These are phyloP conservation scores for Esteya vermicola DNA, from an alignment of 2,329 filamentous ascomycete species.

Conservation along the genomic window DNA sequence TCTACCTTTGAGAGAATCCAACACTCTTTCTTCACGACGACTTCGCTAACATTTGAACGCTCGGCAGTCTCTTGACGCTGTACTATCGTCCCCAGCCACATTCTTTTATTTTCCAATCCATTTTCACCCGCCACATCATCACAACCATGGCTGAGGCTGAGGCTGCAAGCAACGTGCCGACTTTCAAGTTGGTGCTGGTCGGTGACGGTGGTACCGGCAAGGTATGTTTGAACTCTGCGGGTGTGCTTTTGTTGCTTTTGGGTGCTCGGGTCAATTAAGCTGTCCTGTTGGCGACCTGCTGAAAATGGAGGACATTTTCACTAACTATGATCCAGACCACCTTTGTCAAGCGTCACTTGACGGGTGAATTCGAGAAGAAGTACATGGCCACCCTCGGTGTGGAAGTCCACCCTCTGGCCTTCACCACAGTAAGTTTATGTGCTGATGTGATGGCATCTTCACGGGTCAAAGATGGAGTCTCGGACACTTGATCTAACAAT, in stretches of 20 bases:
- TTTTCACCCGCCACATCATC: slow-evolving; percentile 1
- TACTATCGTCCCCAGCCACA: too few relatives aligned
- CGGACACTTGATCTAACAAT: not conserved
- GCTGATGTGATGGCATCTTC: slow-evolving; percentile 6
- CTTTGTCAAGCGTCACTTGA: slow-evolving; percentile 99
- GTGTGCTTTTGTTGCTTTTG: too few relatives aligned
- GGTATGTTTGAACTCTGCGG: slow-evolving; percentile 40
- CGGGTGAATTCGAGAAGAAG: slow-evolving; percentile 99
- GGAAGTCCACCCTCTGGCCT: slow-evolving; percentile 95
- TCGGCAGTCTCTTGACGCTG: too few relatives aligned
- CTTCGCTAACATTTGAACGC: too few relatives aligned
- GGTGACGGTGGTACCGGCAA: slow-evolving; percentile 99
- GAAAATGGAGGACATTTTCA: too few relatives aligned
- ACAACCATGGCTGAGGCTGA: slow-evolving; percentile 48
- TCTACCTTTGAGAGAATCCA: too few relatives aligned
- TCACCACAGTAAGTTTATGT: slow-evolving; percentile 75
- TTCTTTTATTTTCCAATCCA: not conserved
- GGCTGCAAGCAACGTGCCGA: slow-evolving; percentile 40
- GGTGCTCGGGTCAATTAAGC: slow-evolving; percentile 2
- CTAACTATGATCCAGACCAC: slow-evolving; percentile 57
- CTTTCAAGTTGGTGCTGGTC: slow-evolving; percentile 99
- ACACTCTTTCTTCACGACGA: not conserved
- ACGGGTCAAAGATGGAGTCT: too few relatives aligned
- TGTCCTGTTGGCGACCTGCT: not conserved
- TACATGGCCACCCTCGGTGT: slow-evolving; percentile 99